phyloP scores from a whole-genome alignment of 306 rosid species.

The Gleditsia sinensis region DNA sequence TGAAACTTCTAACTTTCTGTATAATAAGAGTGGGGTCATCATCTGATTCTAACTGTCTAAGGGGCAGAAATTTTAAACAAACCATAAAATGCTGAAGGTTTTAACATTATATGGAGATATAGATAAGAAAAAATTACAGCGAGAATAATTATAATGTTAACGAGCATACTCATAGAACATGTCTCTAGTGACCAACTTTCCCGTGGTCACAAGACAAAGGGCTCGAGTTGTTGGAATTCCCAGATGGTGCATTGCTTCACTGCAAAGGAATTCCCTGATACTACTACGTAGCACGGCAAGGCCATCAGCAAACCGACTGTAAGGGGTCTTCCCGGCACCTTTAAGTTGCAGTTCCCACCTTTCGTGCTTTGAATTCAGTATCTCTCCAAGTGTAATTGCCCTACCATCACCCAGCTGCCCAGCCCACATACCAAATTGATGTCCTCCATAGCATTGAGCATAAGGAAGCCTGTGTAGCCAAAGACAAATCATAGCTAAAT shows the following conservation, averaged over 20 bases:
- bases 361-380: slow-evolving; percentile 72
- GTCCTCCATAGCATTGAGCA: slow-evolving; percentile 98
- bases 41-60: slow-evolving; percentile 9
- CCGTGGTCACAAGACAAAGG: slow-evolving; percentile 86
- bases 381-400: slow-evolving; percentile 94
- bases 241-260: slow-evolving; percentile 96
- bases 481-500: slow-evolving; percentile 23
- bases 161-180: slow-evolving; percentile 92
- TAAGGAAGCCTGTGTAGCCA: slow-evolving; percentile 70
- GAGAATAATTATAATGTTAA: slow-evolving; percentile 10
- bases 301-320: slow-evolving; percentile 97
- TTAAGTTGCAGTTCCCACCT: slow-evolving; percentile 98
- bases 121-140: not conserved
- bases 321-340: slow-evolving; percentile 98
- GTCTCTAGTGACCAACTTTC: slow-evolving; percentile 83
- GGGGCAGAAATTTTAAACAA: slow-evolving; percentile 13
- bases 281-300: slow-evolving; percentile 99
- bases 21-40: slow-evolving; percentile 2
- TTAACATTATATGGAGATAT: not conserved
- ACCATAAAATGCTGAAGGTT: slow-evolving; percentile 19
- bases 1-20: slow-evolving; percentile 13
- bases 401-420: slow-evolving; percentile 99
- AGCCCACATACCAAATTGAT: slow-evolving; percentile 99
- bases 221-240: slow-evolving; percentile 98
- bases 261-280: slow-evolving; percentile 93